Conservation (phyloP, 1,139 yeast species). For the Kodamaea sp. region DNA sequence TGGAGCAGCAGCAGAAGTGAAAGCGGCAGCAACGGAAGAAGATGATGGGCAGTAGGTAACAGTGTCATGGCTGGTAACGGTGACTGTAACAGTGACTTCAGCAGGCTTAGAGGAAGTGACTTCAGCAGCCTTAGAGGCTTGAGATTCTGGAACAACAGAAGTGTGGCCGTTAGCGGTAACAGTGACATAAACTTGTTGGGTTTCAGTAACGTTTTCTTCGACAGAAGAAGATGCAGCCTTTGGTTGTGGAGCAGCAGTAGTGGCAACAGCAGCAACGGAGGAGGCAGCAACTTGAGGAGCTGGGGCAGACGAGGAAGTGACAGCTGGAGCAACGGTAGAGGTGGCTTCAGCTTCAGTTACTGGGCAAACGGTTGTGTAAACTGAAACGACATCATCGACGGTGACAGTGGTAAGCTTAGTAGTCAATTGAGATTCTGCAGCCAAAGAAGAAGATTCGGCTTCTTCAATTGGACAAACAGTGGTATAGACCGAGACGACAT, state of each 20-base stretch:
- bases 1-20: too few relatives aligned
- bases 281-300: conserved; percentile 7
- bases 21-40: neutral
- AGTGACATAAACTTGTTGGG: conserved; percentile 5
- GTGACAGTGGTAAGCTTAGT: conserved; percentile 15
- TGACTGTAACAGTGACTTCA: conserved; percentile 10
- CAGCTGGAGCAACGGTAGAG: conserved; percentile 6
- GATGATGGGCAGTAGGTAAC: conserved; percentile 15
- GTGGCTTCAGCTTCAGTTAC: conserved; percentile 8
- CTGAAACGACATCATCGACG: conserved; percentile 13
- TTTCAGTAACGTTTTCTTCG: conserved; percentile 3
- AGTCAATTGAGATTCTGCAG: conserved; percentile 9
- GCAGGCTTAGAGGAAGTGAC: conserved; percentile 8
- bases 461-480: conserved; percentile 16
- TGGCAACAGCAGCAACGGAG: conserved; percentile 2
- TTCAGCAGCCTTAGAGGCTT: neutral
- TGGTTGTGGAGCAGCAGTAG: conserved; percentile 4
- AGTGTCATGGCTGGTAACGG: conserved; percentile 8
- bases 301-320: conserved; percentile 8
- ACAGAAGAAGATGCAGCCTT: conserved; percentile 3
- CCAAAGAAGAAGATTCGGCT: conserved; percentile 5
- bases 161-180: neutral
- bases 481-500: conserved; percentile 17
- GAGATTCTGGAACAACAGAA: neutral
- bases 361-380: conserved; percentile 23